Evolutionary conservation across 2,329 filamentous ascomycete genomes (phyloP), one percentile per base, ranked within the genome.

Genomic region (Trichoderma afroharzianum): DNA sequence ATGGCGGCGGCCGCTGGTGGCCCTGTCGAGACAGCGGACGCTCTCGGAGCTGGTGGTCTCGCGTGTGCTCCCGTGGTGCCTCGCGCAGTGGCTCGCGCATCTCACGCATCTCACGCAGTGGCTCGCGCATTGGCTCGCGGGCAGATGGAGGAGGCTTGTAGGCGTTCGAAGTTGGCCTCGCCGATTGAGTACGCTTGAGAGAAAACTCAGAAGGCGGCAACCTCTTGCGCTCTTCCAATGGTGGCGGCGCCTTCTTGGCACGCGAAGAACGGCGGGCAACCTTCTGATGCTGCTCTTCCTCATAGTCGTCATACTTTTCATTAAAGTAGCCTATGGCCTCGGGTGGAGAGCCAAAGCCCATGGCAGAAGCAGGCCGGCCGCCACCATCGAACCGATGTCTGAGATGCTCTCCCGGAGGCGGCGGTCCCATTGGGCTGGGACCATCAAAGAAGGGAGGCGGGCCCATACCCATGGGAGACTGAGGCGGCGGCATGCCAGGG

Each of bases 131-230:
- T 15, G 78, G 61, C 71, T 75, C 64, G 76, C 77, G 36, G 74
- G 77, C 66, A 21, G 43, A 21, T 8, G 75, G 73, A 7, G 78
- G 79, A 14, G 79, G 75, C 14, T 78, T 77, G 73, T 78, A 81
- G 3, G 79, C 75, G 33, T 76, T 74, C 7, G 75, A 72, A 30
- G 64, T 63, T 32, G 79, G 79, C 61, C 79, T 58, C 7, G 80
- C 77, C 18, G 80, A 80, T 73, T 80, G 79, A 1, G 80, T 83
- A 15, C 84, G 78, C 63, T 67, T 66, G 24, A 80, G 80, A 50
- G 80, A 75, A 30, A 72, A 76, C 2, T 77, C 77, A 4, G 85
- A 85, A 12, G 86, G 86, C 26, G 87, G 86, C 85, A 87, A 87
- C 33, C 81, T 80, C 63, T 76, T 79, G 36, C 83, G 81, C 66